Evolutionary conservation across 371 early-diverging fungal genomes (phyloP).

Genomic region (Mucor ambiguus): DNA sequence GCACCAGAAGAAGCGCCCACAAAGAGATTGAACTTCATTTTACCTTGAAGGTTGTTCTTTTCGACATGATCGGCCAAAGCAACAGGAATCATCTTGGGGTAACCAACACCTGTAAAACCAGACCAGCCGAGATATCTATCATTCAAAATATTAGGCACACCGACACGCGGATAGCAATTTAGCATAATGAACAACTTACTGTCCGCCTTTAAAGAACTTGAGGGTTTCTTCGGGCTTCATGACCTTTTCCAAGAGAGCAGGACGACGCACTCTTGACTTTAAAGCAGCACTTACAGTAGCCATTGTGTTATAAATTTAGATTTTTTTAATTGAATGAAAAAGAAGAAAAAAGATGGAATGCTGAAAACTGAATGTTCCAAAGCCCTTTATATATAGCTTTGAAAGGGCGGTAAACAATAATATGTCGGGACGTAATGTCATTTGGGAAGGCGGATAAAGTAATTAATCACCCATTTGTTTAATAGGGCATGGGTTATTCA

Average conservation of each 20-base stretch:
- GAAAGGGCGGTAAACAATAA: neutral
- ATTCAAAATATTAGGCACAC: neutral
- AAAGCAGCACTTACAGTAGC: slow-evolving; percentile 48
- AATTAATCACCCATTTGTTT: neutral
- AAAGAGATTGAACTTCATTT: slow-evolving; percentile 57
- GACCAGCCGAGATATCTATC: slow-evolving; percentile 53
- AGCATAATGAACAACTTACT: slow-evolving; percentile 36
- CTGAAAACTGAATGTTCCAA: neutral
- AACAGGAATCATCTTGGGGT: slow-evolving; percentile 55
- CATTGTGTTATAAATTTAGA: slow-evolving; percentile 24
- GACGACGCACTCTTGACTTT: slow-evolving; percentile 53
- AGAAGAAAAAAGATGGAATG: slow-evolving; percentile 9
- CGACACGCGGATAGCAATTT: neutral
- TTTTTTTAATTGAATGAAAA: neutral
- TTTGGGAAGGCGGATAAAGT: neutral
- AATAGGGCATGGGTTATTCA: neutral
- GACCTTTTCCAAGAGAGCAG: slow-evolving; percentile 47
- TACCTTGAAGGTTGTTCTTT: slow-evolving; percentile 53
- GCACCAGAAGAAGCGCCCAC: slow-evolving; percentile 57
- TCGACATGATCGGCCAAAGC: slow-evolving; percentile 57
- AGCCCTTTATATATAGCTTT: neutral
- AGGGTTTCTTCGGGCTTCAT: slow-evolving; percentile 51
- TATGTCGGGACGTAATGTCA: neutral
- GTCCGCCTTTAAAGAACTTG: slow-evolving; percentile 52
- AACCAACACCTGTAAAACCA: slow-evolving; percentile 58